Conservation (phyloP, 2,329 filamentous ascomycete species). For the Aspergillus bombycis region DNA sequence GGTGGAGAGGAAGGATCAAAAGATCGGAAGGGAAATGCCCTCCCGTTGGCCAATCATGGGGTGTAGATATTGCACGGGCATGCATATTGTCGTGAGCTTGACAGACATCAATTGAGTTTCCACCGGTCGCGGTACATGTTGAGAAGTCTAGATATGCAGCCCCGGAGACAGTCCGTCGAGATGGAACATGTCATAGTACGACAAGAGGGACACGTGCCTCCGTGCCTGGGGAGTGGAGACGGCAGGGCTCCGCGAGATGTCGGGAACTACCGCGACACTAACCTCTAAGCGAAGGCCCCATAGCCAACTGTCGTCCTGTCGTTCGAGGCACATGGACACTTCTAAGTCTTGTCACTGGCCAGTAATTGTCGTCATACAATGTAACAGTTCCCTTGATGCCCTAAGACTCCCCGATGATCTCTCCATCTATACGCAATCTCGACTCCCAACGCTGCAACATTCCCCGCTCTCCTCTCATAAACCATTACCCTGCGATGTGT, state of each 20-base stretch:
- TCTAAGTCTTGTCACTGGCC: neutral
- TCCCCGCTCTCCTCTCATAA: constrained; percentile 3
- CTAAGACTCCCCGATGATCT: neutral
- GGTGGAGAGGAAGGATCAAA: neutral
- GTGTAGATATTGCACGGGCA: neutral
- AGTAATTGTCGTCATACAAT: neutral
- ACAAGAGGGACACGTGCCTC: neutral
- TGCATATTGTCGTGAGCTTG: neutral
- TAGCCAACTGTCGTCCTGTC: neutral
- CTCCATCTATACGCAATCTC: neutral
- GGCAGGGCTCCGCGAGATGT: neutral
- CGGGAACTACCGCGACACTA: constrained; percentile 7
- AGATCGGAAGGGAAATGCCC: neutral
- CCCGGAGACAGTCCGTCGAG: neutral
- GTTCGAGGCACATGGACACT: constrained; percentile 3
- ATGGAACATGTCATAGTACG: neutral
- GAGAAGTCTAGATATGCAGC: neutral
- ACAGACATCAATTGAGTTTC: neutral
- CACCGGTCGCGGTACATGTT: neutral
- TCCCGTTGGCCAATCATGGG: neutral
- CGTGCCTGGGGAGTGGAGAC: neutral
- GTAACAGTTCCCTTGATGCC: neutral
- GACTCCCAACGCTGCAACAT: neutral
- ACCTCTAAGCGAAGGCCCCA: neutral
- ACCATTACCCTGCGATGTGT: neutral